Evolutionary conservation across 2,329 filamentous ascomycete genomes (phyloP), one percentile per base, ranked within the genome.

Genomic region (Colletotrichum tofieldiae): DNA sequence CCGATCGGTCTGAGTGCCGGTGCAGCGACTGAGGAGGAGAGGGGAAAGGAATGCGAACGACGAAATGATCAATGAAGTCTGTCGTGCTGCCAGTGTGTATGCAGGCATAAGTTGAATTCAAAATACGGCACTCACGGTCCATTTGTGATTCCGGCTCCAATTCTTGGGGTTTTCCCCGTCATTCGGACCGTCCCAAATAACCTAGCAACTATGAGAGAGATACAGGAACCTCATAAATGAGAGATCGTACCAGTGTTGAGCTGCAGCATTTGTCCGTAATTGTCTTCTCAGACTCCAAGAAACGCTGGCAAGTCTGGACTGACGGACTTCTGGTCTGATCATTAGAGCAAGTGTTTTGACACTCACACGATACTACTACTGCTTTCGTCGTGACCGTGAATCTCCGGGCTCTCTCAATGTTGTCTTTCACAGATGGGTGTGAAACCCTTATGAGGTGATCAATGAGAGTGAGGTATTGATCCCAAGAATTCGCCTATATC

Each of bases 1-100:
- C 81, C 81, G 32, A 88, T 83, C 6, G 80, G 76, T 7, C 65
- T 49, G 3, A 78, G 62, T 12, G 80, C 79, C 11, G 80, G 80
- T 23, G 80, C 80, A 23, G 78, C 78, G 60, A 88, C 88, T 3
- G 85, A 85, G 3, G 85, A 87, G 2, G 85, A 85, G 1, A 88
- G 82, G 0, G 86, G 0, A 86, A 56, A 89, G 84, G 71, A 88
- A 86, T 1, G 86, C 87, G 74, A 87, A 88, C 23, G 79, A 79
- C 0, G 86, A 87, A 39, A 88, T 83, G 9, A 85, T 82, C 43
- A 86, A 82, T 82, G 37, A 84, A 81, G n/a, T 72, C 65, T 72
- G 9, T 20, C 5, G 11, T 26, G 12, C 7, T 3, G n/a, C 49
- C 3, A 61, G 39, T 16, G 11, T 11, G 49, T 23, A 12, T 18